These are phyloP conservation scores for Cladochytrium tenue DNA, from an alignment of 371 early-diverging fungal genomes.

Conservation along the genomic window DNA sequence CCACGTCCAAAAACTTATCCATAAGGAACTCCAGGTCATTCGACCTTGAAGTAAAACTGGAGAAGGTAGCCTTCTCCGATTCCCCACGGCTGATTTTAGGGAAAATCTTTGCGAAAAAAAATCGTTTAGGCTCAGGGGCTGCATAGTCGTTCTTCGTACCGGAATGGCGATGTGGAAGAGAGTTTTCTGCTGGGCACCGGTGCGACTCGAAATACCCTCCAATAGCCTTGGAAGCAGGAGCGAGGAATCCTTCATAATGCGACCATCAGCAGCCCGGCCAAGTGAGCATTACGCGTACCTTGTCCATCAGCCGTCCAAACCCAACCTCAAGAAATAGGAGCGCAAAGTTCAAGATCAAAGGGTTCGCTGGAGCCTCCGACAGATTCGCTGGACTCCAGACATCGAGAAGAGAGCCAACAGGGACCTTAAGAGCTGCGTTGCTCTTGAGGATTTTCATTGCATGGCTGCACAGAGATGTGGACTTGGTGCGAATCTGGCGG, in stretches of 20 bases:
- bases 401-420: constrained; percentile 57
- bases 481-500: constrained; percentile 43
- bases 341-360: constrained; percentile 59
- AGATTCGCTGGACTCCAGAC: constrained; percentile 36
- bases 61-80: constrained; percentile 33
- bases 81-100: constrained; percentile 55
- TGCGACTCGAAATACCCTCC: constrained; percentile 56
- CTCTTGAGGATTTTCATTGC: constrained; percentile 77
- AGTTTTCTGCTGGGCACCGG: constrained; percentile 58
- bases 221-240: constrained; percentile 46
- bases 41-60: constrained; percentile 56
- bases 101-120: constrained; percentile 47
- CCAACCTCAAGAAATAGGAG: constrained; percentile 77
- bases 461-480: constrained; percentile 75
- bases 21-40: constrained; percentile 60
- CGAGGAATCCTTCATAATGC: constrained; percentile 2
- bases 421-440: constrained; percentile 61
- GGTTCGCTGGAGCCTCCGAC: background rate
- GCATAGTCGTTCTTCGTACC: constrained; percentile 35
- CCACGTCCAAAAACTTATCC: constrained; percentile 62
- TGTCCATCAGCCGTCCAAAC: constrained; percentile 33
- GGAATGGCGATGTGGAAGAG: constrained; percentile 67
- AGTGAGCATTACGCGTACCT: constrained; percentile 9
- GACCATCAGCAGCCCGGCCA: background rate
- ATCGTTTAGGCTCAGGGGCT: background rate